phyloP scores from a whole-genome alignment of 345 rosid genomes.

The Camelina hispida region DNA sequence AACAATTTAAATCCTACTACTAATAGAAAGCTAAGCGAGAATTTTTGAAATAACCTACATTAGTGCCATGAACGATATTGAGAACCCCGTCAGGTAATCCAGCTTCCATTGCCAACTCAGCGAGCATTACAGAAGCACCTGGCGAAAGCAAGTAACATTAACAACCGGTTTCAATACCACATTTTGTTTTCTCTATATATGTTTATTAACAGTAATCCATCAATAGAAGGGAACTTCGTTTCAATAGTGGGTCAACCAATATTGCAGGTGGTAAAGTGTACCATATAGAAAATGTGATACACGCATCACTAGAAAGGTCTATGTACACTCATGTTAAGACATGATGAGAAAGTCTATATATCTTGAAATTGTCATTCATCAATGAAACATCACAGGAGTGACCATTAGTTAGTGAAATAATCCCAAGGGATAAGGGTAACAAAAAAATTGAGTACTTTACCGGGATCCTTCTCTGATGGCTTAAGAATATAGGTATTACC shows the following conservation, averaged over 20 bases:
- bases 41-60: slow-evolving; percentile 52
- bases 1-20: slow-evolving; percentile 12
- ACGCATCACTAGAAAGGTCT: background rate
- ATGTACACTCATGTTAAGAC: background rate
- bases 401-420: background rate
- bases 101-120: slow-evolving; percentile 95
- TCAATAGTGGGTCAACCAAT: background rate
- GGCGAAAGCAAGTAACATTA: slow-evolving; percentile 35
- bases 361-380: slow-evolving; percentile 1
- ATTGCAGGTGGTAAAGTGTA: background rate
- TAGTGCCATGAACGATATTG: slow-evolving; percentile 90
- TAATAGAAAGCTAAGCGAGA: background rate
- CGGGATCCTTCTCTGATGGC: slow-evolving; percentile 99
- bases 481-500: slow-evolving; percentile 92
- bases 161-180: background rate
- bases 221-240: background rate
- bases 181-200: background rate
- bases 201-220: background rate
- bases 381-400: background rate
- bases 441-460: slow-evolving; percentile 39
- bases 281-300: background rate
- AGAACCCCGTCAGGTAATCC: slow-evolving; percentile 93
- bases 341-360: background rate
- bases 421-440: background rate
- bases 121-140: slow-evolving; percentile 95